A percentile compares a stretch with the other conserved stretches of the same genome.
phyloP scores from a whole-genome alignment of 805 yeast species.

The Candida palmyrensis region DNA sequence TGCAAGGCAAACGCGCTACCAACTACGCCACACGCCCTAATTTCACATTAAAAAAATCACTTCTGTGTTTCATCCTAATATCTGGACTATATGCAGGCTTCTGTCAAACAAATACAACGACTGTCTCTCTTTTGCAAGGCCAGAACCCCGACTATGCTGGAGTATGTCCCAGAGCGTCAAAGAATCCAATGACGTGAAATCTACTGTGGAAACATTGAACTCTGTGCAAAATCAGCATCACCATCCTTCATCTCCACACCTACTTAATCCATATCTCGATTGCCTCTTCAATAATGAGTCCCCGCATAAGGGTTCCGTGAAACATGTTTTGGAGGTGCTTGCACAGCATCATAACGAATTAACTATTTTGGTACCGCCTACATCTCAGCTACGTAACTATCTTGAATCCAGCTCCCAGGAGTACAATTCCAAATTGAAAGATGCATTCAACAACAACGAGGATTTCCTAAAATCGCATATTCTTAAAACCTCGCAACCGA shows the following conservation, averaged over 20 bases:
- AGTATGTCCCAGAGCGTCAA: too few species aligned
- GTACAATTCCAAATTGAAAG: constrained; percentile 36
- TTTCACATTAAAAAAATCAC: too few species aligned
- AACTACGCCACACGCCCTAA: constrained; percentile 84
- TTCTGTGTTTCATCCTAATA: too few species aligned
- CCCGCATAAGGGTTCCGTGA: constrained; percentile 36
- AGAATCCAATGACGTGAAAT: too few species aligned
- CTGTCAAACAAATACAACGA: too few species aligned
- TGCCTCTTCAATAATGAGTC: constrained; percentile 61
- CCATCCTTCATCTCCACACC: constrained; percentile 38
- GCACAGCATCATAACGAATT: constrained; percentile 44
- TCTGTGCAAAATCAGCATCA: too few species aligned
- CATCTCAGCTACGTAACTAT: constrained; percentile 35
- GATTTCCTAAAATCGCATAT: constrained; percentile 65
- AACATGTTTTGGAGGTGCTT: constrained; percentile 41
- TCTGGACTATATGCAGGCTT: too few species aligned
- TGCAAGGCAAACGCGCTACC: constrained; percentile 82
- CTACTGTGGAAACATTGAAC: too few species aligned
- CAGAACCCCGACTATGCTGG: too few species aligned
- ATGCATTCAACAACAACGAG: constrained; percentile 47
- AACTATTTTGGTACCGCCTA: constrained; percentile 61
- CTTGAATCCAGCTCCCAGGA: constrained; percentile 24
- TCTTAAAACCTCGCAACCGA: constrained; percentile 27
- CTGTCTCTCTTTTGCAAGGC: too few species aligned
- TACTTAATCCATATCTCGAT: constrained; percentile 60